Evolutionary conservation across 768 basidiomycete genomes (phyloP).

Genomic region (Tricholoma matsutake): DNA sequence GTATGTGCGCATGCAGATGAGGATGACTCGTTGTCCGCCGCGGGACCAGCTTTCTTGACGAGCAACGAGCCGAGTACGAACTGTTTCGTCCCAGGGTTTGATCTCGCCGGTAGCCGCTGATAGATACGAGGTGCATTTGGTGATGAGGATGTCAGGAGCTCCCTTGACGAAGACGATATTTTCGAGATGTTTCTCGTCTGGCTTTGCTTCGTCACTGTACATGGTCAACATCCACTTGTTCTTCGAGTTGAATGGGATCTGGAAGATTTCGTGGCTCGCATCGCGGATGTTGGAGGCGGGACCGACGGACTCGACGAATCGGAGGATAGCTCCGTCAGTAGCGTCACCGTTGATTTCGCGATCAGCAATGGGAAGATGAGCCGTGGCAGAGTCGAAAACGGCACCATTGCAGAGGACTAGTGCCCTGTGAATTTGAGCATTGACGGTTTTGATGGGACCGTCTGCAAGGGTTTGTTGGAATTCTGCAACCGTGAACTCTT

Average conservation of each 20-base stretch:
- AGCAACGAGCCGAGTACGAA: conserved; percentile 16
- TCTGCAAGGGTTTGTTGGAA: conserved; percentile 14
- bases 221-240: conserved; percentile 61
- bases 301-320: conserved; percentile 36
- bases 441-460: conserved; percentile 4
- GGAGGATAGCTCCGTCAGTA: conserved; percentile 52
- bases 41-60: conserved; percentile 42
- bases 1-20: conserved; percentile 35
- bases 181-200: conserved; percentile 9
- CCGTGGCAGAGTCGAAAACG: conserved; percentile 36
- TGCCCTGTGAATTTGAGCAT: conserved; percentile 26
- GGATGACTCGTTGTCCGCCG: conserved; percentile 52
- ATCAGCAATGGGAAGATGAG: conserved; percentile 25
- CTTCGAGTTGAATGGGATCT: conserved; percentile 46
- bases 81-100: conserved; percentile 25
- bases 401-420: conserved; percentile 59
- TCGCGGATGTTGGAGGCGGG: conserved; percentile 19
- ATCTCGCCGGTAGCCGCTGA: conserved; percentile 17
- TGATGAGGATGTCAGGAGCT: conserved; percentile 55
- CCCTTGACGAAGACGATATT: conserved; percentile 50
- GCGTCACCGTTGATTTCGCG: conserved; percentile 44
- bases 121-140: conserved; percentile 29
- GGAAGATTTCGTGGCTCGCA: conserved; percentile 26
- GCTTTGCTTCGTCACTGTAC: conserved; percentile 12
- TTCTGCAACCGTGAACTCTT: conserved; percentile 26